phyloP scores from a whole-genome alignment of 345 rosid genomes.

The Aquilaria yunnanensis region DNA sequence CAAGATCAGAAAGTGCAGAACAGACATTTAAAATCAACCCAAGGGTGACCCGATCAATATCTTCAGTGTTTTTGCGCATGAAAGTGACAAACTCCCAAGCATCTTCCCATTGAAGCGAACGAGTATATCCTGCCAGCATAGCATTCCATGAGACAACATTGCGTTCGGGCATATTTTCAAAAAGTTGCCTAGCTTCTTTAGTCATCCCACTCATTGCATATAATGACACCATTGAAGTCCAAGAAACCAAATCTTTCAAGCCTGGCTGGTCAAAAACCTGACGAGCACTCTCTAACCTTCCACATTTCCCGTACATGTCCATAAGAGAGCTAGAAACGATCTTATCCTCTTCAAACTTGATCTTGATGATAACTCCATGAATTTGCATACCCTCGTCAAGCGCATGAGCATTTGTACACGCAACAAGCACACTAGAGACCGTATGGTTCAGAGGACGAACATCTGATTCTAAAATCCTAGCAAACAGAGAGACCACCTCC shows the following conservation, averaged over 20 bases:
- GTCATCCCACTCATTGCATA: constrained; percentile 56
- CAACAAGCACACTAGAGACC: constrained; percentile 59
- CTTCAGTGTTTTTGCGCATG: constrained; percentile 40
- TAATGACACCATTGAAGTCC: constrained; percentile 72
- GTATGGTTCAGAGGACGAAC: constrained; percentile 59
- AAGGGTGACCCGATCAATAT: constrained; percentile 58
- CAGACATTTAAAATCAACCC: constrained; percentile 54
- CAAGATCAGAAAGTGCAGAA: constrained; percentile 63
- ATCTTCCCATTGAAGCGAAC: constrained; percentile 49
- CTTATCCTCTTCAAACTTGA: constrained; percentile 33
- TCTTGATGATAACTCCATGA: constrained; percentile 52
- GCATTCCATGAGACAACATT: constrained; percentile 80
- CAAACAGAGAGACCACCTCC: constrained; percentile 61
- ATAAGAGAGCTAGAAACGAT: constrained; percentile 59
- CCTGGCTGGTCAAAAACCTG: constrained; percentile 46
- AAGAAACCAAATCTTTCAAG: constrained; percentile 49
- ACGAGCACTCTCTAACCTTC: constrained; percentile 49
- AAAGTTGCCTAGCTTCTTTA: constrained; percentile 62
- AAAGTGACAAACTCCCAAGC: constrained; percentile 45
- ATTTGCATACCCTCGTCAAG: constrained; percentile 61
- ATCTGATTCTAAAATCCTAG: constrained; percentile 39
- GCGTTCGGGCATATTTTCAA: constrained; percentile 68
- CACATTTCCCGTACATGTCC: constrained; percentile 67
- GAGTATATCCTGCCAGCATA: constrained; percentile 72
- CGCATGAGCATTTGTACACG: constrained; percentile 52